Percentiles rank a stretch among this genome's conserved stretches.
phyloP scores from a whole-genome alignment of 2,329 filamentous ascomycete genomes.

The Phyllosticta ampelicida region DNA sequence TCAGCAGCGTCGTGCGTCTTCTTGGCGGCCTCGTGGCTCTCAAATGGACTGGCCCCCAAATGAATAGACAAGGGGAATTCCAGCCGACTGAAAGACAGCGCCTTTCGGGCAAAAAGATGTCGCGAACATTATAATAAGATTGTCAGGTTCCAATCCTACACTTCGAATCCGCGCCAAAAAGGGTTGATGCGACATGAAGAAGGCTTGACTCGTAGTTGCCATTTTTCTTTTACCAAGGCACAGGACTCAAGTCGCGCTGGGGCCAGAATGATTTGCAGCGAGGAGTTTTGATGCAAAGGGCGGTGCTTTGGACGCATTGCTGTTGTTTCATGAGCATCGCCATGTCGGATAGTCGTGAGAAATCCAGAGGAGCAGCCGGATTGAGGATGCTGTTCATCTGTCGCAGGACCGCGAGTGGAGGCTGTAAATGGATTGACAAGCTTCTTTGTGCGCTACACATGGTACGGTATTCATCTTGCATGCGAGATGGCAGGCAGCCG shows the following conservation, averaged over 20 bases:
- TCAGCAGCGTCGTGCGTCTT: not conserved
- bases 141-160: not conserved
- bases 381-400: not conserved
- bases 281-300: not conserved
- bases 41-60: not conserved
- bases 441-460: not conserved
- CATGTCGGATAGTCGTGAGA: not conserved
- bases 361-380: not conserved
- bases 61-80: not conserved
- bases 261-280: not conserved
- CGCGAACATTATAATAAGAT: not conserved
- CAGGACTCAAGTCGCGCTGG: not conserved
- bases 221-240: not conserved
- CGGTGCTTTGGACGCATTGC: not conserved
- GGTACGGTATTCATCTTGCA: not conserved
- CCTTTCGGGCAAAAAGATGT: not conserved
- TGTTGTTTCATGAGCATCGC: not conserved
- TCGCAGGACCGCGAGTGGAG: not conserved
- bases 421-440: not conserved
- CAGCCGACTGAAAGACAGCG: not conserved
- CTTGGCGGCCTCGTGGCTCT: not conserved
- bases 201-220: not conserved
- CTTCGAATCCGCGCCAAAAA: not conserved
- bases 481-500: not conserved
- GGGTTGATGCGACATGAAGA: not conserved